Evolutionary conservation across 2,329 filamentous ascomycete genomes (phyloP), one percentile per base, ranked within the genome.

Genomic region (Fusarium denticulatum): DNA sequence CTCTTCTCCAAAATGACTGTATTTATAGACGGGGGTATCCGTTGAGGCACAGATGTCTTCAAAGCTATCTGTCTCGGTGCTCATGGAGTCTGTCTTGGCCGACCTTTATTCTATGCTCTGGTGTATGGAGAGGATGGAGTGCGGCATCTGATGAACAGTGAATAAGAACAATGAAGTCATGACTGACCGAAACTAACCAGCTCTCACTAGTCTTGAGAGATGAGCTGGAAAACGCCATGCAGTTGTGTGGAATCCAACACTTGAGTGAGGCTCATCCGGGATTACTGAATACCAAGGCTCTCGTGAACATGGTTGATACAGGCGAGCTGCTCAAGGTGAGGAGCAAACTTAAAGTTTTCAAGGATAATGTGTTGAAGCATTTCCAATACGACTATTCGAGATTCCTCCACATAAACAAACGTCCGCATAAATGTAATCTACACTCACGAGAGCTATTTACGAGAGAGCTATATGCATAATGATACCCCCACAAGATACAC

Each of bases 81-180:
- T 2, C 26, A 30, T 0, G 45, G 45, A 1, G 45, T 47, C 20
- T 47, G 45, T n/a, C 10, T 30, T n/a, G 45, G 26, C 7, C 45
- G 45, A 8, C 45, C 26, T 6, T 47, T 47, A 1, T 47, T 30
- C 14, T 30, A 47, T 4, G 20, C 45, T 47, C 26, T 47, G 10
- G 30, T 47, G 45, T 47, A 47, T 10, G 45, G 45, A 16, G 45
- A 30, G n/a, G 45, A 47, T 16, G 45, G 45, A 2, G 45, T 47
- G 20, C 3, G 7, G 1, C 45, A 30, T 30, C 14, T 47, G 6
- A 30, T 47, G 20, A 47, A n/a, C 20, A 30, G 45, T 47, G 4
- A 47, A 26, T 30, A 8, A 16, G 1, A n/a, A 1, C 1, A 30
- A 4, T 16, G 0, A 30, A 30, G 12, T 7, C 4, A 0, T 2